phyloP scores from a whole-genome alignment of 768 basidiomycete genomes.

The Russula compacta region DNA sequence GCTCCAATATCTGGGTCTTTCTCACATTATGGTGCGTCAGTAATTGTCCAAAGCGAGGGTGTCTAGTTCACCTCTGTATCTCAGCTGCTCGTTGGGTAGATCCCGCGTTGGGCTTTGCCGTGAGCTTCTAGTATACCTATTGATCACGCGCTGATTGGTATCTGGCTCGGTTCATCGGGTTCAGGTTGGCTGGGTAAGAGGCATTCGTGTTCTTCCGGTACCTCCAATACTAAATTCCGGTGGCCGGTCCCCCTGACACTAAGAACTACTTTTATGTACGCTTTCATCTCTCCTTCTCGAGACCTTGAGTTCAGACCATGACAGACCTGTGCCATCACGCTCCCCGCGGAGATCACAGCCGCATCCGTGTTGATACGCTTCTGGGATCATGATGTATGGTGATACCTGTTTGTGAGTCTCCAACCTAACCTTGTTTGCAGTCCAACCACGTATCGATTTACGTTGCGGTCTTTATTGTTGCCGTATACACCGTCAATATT shows the following conservation, averaged over 20 bases:
- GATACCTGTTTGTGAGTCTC: neutral
- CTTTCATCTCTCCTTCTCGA: neutral
- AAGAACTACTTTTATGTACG: conserved; percentile 20
- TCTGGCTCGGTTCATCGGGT: neutral
- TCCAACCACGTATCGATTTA: conserved; percentile 11
- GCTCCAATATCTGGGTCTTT: conserved; percentile 27
- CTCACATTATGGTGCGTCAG: conserved; percentile 23
- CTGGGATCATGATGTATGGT: conserved; percentile 17
- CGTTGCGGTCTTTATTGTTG: conserved; percentile 11
- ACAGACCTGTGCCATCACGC: conserved; percentile 16
- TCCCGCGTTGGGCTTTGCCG: conserved; percentile 27
- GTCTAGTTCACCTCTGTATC: neutral
- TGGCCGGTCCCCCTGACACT: neutral
- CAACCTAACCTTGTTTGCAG: neutral
- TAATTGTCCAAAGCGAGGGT: neutral
- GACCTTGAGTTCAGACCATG: neutral
- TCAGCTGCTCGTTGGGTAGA: conserved; percentile 29
- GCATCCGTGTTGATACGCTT: conserved; percentile 14
- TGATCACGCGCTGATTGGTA: neutral
- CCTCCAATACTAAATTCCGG: neutral
- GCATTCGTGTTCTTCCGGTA: neutral
- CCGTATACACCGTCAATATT: conserved; percentile 11
- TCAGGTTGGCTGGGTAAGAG: conserved; percentile 20
- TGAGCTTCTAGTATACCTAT: conserved; percentile 9
- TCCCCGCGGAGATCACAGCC: conserved; percentile 20